These are phyloP conservation scores for Solidago caesia DNA, from an alignment of 129 eudicot genomes.

Conservation along the genomic window DNA sequence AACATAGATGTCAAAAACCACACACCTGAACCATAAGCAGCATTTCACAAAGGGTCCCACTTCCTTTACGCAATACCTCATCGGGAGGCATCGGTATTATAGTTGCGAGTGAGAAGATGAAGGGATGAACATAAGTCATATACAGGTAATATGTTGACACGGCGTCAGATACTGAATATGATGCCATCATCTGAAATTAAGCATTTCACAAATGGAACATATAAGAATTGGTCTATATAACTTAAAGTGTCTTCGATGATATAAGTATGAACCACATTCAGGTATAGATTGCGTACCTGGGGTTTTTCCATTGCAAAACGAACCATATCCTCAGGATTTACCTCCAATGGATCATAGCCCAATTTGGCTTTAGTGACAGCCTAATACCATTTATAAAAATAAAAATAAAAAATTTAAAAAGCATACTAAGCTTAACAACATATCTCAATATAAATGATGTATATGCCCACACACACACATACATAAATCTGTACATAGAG, in stretches of 20 bases:
- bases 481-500: neutral
- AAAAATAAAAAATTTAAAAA: neutral
- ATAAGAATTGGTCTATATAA: constrained; percentile 16
- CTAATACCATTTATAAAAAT: constrained; percentile 37
- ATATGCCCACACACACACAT: neutral
- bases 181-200: constrained; percentile 95
- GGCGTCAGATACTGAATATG: constrained; percentile 99
- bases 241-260: constrained; percentile 10
- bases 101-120: constrained; percentile 97
- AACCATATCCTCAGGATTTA: constrained; percentile 99
- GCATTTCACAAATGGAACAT: neutral
- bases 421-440: neutral
- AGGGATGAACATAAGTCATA: constrained; percentile 98
- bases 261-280: neutral
- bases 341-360: constrained; percentile 98
- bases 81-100: constrained; percentile 99
- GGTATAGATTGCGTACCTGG: constrained; percentile 59
- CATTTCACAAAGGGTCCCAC: constrained; percentile 99
- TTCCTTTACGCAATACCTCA: constrained; percentile 98
- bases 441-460: neutral
- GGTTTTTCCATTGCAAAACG: constrained; percentile 91
- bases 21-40: constrained; percentile 98
- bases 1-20: constrained; percentile 13
- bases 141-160: constrained; percentile 95
- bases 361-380: constrained; percentile 96